These are phyloP conservation scores for Parastagonospora avenae DNA, from an alignment of 2,329 filamentous ascomycete species.

Conservation along the genomic window DNA sequence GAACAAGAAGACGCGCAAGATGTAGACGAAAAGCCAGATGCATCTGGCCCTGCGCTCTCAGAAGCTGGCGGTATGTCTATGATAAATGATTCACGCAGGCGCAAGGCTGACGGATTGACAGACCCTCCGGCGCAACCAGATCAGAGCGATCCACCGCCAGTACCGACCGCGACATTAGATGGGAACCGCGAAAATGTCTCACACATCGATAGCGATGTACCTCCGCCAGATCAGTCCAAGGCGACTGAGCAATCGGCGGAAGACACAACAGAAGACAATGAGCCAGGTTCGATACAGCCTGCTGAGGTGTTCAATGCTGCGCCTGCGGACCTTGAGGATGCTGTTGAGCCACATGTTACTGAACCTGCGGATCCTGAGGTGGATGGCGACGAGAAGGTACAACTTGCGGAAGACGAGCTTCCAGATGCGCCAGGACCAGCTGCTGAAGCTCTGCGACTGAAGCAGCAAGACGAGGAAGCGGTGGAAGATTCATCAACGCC, in stretches of 20 bases:
- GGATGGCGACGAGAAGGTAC: slow-evolving; percentile 7
- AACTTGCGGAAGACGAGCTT: slow-evolving; percentile 10
- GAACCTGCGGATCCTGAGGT: slow-evolving; percentile 21
- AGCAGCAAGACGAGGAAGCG: slow-evolving; percentile 6
- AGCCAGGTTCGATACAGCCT: slow-evolving; percentile 22
- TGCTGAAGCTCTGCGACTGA: slow-evolving; percentile 25
- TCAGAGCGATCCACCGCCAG: slow-evolving; percentile 1
- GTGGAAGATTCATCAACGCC: slow-evolving; percentile 22
- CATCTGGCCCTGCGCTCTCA: slow-evolving; percentile 18
- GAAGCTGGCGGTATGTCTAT: slow-evolving; percentile 29
- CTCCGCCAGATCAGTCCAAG: slow-evolving; percentile 17
- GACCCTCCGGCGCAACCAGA: slow-evolving; percentile 9
- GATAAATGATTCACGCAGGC: background rate
- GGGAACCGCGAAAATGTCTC: slow-evolving; percentile 23
- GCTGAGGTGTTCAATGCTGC: slow-evolving; percentile 17
- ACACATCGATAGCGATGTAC: slow-evolving; percentile 26
- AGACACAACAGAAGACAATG: slow-evolving; percentile 19
- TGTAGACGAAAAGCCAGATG: slow-evolving; percentile 1
- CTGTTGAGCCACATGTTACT: slow-evolving; percentile 22
- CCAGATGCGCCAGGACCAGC: slow-evolving; percentile 29
- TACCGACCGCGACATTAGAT: slow-evolving; percentile 23
- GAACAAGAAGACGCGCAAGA: slow-evolving; percentile 9
- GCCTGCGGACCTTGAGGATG: slow-evolving; percentile 20
- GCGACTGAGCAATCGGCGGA: slow-evolving; percentile 19
- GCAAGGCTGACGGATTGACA: slow-evolving; percentile 8